Conservation (phyloP, 805 yeast genomes). For the Jamesozyma lodderae region DNA sequence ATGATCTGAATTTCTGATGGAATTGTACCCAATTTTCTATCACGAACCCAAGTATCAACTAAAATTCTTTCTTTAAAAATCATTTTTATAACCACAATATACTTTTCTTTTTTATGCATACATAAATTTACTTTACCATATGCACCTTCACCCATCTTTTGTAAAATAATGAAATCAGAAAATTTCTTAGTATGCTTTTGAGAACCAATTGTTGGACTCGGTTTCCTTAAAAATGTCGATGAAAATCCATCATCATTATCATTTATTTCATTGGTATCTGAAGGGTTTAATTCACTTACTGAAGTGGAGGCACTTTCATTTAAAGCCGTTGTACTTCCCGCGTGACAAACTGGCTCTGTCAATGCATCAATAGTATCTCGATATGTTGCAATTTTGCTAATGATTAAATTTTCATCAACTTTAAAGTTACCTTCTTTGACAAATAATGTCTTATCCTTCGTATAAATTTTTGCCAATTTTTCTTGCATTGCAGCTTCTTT, state of each 20-base stretch:
- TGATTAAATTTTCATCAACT: slow-evolving; percentile 26
- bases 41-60: slow-evolving; percentile 97
- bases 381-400: slow-evolving; percentile 21
- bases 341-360: slow-evolving; percentile 8
- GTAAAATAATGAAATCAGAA: slow-evolving; percentile 58
- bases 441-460: slow-evolving; percentile 27
- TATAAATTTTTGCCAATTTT: slow-evolving; percentile 24
- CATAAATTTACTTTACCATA: slow-evolving; percentile 89
- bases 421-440: slow-evolving; percentile 30
- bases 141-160: slow-evolving; percentile 91
- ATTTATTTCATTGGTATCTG: too few species aligned
- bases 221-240: slow-evolving; percentile 14
- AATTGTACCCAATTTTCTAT: slow-evolving; percentile 80
- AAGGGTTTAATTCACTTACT: too few species aligned
- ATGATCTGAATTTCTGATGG: slow-evolving; percentile 95
- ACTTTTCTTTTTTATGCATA: slow-evolving; percentile 51
- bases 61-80: slow-evolving; percentile 86
- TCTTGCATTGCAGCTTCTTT: slow-evolving; percentile 18
- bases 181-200: slow-evolving; percentile 63
- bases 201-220: slow-evolving; percentile 44
- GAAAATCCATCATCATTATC: too few species aligned
- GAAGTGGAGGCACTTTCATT: too few species aligned
- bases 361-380: too few species aligned
- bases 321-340: slow-evolving; percentile 5
- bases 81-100: slow-evolving; percentile 73